These are phyloP conservation scores for Teunomyces pallodes DNA, from an alignment of 805 yeast genomes.

Conservation along the genomic window DNA sequence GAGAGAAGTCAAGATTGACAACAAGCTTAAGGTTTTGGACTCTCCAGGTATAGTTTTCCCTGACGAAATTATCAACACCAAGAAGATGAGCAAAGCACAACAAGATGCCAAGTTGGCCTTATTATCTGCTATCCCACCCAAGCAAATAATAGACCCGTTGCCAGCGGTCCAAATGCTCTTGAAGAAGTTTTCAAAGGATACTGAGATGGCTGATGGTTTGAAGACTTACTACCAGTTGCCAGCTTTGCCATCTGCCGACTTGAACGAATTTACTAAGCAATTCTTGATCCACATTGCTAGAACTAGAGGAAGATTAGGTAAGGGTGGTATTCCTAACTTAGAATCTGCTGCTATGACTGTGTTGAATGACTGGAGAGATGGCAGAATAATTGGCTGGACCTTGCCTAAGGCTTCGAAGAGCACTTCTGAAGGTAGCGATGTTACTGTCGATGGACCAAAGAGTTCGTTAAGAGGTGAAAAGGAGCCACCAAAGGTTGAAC, in stretches of 20 bases:
- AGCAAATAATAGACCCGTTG: conserved; percentile 78
- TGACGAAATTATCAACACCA: conserved; percentile 40
- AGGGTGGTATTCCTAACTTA: conserved; percentile 90
- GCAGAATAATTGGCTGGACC: conserved; percentile 89
- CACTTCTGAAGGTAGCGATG: conserved; percentile 19
- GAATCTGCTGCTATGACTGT: conserved; percentile 80
- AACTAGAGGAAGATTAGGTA: conserved; percentile 85
- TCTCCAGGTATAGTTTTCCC: conserved; percentile 99
- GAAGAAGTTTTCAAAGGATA: conserved; percentile 69
- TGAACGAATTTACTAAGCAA: conserved; percentile 78
- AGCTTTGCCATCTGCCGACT: conserved; percentile 66
- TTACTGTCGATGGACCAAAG: conserved; percentile 31
- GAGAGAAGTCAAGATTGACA: conserved; percentile 90
- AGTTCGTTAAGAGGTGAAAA: conserved; percentile 41
- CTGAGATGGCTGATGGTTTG: conserved; percentile 75
- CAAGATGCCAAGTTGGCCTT: conserved; percentile 88
- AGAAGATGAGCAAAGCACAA: conserved; percentile 51
- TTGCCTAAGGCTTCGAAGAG: conserved; percentile 59
- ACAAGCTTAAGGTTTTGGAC: conserved; percentile 82
- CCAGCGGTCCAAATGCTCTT: conserved; percentile 77
- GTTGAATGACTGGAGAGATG: conserved; percentile 96
- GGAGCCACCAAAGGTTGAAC: conserved; percentile 52
- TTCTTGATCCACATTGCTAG: conserved; percentile 92
- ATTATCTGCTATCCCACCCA: conserved; percentile 86
- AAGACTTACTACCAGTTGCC: conserved; percentile 76